Base-by-base conservation (phyloP, 306 rosid genomes). In the Ormosia emarginata region DNA sequence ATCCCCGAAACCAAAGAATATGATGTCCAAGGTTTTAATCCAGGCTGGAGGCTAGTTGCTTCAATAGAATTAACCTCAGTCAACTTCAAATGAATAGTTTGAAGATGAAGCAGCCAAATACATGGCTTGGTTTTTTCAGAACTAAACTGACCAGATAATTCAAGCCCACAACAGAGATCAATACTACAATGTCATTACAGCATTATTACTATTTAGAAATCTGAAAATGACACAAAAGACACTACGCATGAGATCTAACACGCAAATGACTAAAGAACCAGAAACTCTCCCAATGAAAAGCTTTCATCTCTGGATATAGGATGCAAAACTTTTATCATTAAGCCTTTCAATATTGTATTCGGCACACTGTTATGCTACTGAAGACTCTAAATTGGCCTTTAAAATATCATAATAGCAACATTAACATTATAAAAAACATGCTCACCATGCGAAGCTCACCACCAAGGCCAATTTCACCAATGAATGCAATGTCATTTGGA, bases 401-500 rank as follows among this genome's bases (percentile, higher is more conserved):
- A 17, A 47, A 24, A 71, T 62, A 71, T 6, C 71, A 41, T 18
- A 64, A 37, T 29, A 6, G 49, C 7, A 80, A 41, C 11, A 69
- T 69, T 18, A 4, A 67, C 41, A 17, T 57, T 10, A 66, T 34
- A 55, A 76, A 83, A 14, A 36, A 80, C 0, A 68, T 53, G 55
- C 95, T 88, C 79, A 95, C 97, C 92, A 14, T 84, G 81, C 97
- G 98, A 85, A 95, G 92, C 90, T 95, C 99, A 2, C 99, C 98
- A 14, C 91, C 90, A 2, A 93, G 98, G 62, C 98, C 99, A 75
- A 95, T 82, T 92, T 95, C 99, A 78, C 97, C 99, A 15, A 95
- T 88, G 86, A 95, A 95, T 74, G 97, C 98, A n/a, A 90, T 84
- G 69, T 82, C 86, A 76, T 85, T 90, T 57, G 99, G 97, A 86